Base-by-base conservation (phyloP, 352 stramenopile species). In the Peronosclerospora sorghi region DNA sequence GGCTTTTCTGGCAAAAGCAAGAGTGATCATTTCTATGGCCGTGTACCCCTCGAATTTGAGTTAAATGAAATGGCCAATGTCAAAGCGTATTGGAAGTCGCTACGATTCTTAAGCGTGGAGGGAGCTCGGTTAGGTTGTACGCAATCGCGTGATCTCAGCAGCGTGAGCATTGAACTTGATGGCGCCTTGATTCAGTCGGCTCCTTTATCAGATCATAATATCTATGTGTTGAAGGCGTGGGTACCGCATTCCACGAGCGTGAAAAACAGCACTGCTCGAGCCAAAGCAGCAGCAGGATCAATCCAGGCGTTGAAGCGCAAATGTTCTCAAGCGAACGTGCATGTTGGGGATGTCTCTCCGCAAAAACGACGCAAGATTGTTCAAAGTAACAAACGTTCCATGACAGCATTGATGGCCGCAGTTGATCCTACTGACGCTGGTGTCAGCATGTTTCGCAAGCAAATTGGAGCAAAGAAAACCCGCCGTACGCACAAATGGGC, bases 21-120 rank as follows among this genome's bases (percentile, higher is more conserved):
- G 37, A 73, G 59, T 35, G 70, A 77, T 12, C 60, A 79, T 9
- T 65, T 78, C 15, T 46, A 59, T 4, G 73, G 73, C n/a, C 56
- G 60, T 19, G 59, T 86, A 13, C 73, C 73, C 15, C 51, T 89
- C 2, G 59, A 68, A 12, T 86, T 83, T 28, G 27, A 45, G 13
- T 54, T 89, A 20, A 42, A 59, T 8, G 43, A 32, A 32, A 41
- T 49, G 4, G 63, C 83, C 1, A 49, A 72, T 41, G 65, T 56
- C 8, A 75, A 68, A 47, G 59, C 68, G n/a, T 89, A 82, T 30
- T 89, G 77, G 77, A 80, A 83, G 7, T 62, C 69, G 2, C 48
- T 89, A 21, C 63, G 66, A n/a, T 82, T 86, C 37, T 54, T 89
- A 32, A 81, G 68, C 27, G 41, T 86, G 2, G 75, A 89, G 43